These are phyloP conservation scores for Phalaenopsis aphrodite DNA, from an alignment of 106 monocot genomes.

Conservation along the genomic window DNA sequence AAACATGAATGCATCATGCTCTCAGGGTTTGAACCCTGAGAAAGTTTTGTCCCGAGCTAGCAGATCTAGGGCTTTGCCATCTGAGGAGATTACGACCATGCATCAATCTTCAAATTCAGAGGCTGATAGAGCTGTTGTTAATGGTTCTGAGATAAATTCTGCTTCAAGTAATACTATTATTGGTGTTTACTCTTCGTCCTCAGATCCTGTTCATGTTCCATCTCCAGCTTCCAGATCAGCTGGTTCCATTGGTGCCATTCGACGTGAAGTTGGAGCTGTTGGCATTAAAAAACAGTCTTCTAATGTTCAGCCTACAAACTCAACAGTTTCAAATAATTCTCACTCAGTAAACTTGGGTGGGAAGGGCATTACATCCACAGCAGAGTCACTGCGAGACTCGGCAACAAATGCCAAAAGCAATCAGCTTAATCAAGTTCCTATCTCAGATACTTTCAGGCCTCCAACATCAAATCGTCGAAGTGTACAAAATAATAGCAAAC, in stretches of 20 bases:
- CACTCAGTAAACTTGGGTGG: slow-evolving; percentile 12
- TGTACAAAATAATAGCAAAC: slow-evolving; percentile 21
- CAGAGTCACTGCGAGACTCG: slow-evolving; percentile 18
- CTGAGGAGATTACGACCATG: slow-evolving; percentile 13
- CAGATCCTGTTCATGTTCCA: slow-evolving; percentile 78
- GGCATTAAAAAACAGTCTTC: slow-evolving; percentile 32
- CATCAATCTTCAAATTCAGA: neutral
- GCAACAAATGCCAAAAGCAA: slow-evolving; percentile 16
- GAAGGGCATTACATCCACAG: slow-evolving; percentile 24
- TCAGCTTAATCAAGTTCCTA: slow-evolving; percentile 23
- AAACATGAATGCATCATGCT: neutral
- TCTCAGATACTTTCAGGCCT: slow-evolving; percentile 16
- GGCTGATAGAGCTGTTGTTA: slow-evolving; percentile 4
- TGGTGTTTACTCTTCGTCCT: slow-evolving; percentile 54
- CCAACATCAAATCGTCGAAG: slow-evolving; percentile 15
- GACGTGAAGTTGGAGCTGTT: slow-evolving; percentile 60
- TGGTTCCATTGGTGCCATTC: slow-evolving; percentile 55
- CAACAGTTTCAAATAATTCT: slow-evolving; percentile 25
- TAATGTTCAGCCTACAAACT: slow-evolving; percentile 15
- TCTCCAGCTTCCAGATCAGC: slow-evolving; percentile 41
- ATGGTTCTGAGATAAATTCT: slow-evolving; percentile 17
- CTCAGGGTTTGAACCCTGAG: slow-evolving; percentile 12
- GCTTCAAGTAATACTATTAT: slow-evolving; percentile 24
- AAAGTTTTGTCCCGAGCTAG: slow-evolving; percentile 9
- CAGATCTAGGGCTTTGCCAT: neutral